These are phyloP conservation scores for Fusarium begoniae DNA, from an alignment of 2,329 filamentous ascomycete species.

Conservation along the genomic window DNA sequence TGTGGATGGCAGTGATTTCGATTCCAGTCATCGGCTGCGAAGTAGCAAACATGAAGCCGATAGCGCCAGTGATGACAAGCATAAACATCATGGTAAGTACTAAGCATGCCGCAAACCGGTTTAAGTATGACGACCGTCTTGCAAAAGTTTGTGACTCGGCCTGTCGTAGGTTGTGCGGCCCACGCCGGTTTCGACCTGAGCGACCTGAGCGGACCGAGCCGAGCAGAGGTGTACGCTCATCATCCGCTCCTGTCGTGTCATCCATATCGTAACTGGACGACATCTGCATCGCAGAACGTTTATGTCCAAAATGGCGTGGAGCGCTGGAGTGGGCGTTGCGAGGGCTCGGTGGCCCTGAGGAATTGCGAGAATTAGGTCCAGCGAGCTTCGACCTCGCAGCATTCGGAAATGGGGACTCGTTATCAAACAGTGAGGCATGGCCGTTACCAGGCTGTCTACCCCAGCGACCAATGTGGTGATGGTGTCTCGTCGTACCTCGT, in stretches of 20 bases:
- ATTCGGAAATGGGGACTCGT: constrained; percentile 80
- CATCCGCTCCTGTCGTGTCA: constrained; percentile 79
- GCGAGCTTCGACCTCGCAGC: constrained; percentile 70
- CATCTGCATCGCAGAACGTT: constrained; percentile 66
- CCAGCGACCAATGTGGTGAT: constrained; percentile 79
- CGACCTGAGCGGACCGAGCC: constrained; percentile 64
- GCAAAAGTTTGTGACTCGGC: constrained; percentile 78
- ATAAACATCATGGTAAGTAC: constrained; percentile 84
- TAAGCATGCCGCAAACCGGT: constrained; percentile 85
- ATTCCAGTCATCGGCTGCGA: constrained; percentile 87
- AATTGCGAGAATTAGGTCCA: constrained; percentile 64
- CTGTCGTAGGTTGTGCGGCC: constrained; percentile 68
- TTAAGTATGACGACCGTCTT: constrained; percentile 69
- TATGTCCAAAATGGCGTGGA: constrained; percentile 49
- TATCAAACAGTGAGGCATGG: constrained; percentile 78
- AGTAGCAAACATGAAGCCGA: constrained; percentile 90
- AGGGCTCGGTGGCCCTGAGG: constrained; percentile 76
- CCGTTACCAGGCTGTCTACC: constrained; percentile 73
- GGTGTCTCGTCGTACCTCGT: constrained; percentile 75
- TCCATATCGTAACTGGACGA: constrained; percentile 80
- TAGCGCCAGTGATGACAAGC: constrained; percentile 82
- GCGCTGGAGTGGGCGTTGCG: constrained; percentile 56
- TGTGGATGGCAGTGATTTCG: constrained; percentile 80
- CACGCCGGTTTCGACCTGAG: constrained; percentile 67
- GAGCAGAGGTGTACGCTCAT: constrained; percentile 87